Conservation (phyloP, 371 early-diverging fungal genomes). For the Rhizopus sp. region DNA sequence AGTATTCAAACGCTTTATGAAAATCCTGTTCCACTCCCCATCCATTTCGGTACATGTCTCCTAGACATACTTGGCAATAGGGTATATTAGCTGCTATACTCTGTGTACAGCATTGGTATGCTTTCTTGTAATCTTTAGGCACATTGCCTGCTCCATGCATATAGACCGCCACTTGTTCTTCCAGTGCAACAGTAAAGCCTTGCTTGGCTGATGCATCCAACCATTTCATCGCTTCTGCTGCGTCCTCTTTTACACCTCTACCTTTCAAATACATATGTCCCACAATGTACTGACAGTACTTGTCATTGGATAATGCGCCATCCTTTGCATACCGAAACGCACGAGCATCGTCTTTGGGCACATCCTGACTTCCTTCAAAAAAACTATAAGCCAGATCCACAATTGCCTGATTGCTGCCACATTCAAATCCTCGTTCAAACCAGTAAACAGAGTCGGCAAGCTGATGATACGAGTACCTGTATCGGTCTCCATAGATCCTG, state of each 20-base stretch:
- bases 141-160: constrained; percentile 31
- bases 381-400: constrained; percentile 46
- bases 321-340: constrained; percentile 39
- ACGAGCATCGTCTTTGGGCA: constrained; percentile 28
- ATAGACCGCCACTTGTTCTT: constrained; percentile 40
- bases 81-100: constrained; percentile 27
- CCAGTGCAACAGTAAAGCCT: constrained; percentile 44
- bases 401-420: constrained; percentile 41
- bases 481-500: constrained; percentile 44
- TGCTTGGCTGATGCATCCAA: constrained; percentile 39
- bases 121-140: constrained; percentile 32
- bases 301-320: constrained; percentile 40
- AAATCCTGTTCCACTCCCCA: constrained; percentile 40
- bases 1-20: constrained; percentile 42
- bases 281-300: constrained; percentile 49
- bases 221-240: constrained; percentile 37
- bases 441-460: constrained; percentile 28
- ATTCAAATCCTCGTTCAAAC: constrained; percentile 41
- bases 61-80: constrained; percentile 46
- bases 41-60: constrained; percentile 46
- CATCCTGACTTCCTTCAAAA: constrained; percentile 29
- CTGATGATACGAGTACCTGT: constrained; percentile 37
- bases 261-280: constrained; percentile 39
- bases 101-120: constrained; percentile 31
- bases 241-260: constrained; percentile 19